A percentile compares a stretch with the other conserved stretches of the same genome.
Conservation (phyloP, 1,284 basidiomycete genomes). For the Leucoagaricus sp. region DNA sequence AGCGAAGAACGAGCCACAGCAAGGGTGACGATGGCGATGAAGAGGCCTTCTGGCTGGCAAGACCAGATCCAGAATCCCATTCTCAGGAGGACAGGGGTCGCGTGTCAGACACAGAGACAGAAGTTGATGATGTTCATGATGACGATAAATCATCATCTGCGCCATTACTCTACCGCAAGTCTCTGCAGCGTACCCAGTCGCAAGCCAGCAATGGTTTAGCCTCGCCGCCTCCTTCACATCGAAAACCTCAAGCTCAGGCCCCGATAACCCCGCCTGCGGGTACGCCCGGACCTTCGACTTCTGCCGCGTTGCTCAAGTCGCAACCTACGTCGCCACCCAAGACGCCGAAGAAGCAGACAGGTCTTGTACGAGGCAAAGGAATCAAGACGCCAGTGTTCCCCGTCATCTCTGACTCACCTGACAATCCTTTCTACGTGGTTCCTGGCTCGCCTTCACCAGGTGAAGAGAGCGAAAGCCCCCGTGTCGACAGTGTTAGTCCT, state of each 20-base stretch:
- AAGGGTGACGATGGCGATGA: constrained; percentile 35
- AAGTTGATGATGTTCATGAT: neutral
- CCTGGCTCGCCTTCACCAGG: constrained; percentile 43
- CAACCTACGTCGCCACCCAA: constrained; percentile 28
- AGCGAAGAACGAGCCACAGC: constrained; percentile 30
- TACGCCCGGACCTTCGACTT: constrained; percentile 14
- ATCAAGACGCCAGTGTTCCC: constrained; percentile 8
- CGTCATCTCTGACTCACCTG: constrained; percentile 12
- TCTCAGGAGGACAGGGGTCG: constrained; percentile 15
- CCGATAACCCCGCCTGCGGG: constrained; percentile 10
- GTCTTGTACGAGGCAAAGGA: constrained; percentile 3
- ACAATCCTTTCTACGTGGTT: constrained; percentile 32
- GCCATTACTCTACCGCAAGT: constrained; percentile 35
- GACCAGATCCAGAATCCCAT: constrained; percentile 21
- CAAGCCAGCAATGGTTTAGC: constrained; percentile 26
- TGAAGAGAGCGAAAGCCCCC: constrained; percentile 19
- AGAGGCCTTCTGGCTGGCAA: constrained; percentile 45
- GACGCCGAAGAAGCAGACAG: constrained; percentile 21
- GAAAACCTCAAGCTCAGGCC: constrained; percentile 23
- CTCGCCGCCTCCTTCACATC: constrained; percentile 45
- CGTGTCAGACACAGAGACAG: constrained; percentile 12
- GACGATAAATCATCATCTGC: constrained; percentile 16
- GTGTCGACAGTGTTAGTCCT: constrained; percentile 21
- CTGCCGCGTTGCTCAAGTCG: constrained; percentile 28
- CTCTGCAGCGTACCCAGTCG: constrained; percentile 20